Evolutionary conservation across 2,329 filamentous ascomycete species (phyloP), one percentile per base, ranked within the genome.

Genomic region (Aspergillus sp.): DNA sequence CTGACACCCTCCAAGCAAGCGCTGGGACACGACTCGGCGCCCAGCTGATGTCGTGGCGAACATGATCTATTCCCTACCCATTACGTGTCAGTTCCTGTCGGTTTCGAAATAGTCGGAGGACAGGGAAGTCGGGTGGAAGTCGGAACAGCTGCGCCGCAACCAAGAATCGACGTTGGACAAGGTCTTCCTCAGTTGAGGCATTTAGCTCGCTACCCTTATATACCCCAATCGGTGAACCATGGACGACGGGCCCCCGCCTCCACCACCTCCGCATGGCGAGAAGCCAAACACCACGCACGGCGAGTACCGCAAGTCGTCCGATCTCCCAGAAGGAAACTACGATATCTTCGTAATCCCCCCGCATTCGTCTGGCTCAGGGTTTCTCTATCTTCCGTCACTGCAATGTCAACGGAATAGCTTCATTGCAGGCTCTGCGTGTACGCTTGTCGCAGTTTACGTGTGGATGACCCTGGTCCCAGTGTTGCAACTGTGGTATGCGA

Each of bases 261-360:
- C 92, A 63, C 91, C 91, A 65, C 92, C 92, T 71, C 91, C 91
- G 62, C 92, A 96, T 78, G 91, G 92, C 75, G 83, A 86, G 70
- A 88, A 86, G 65, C 89, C 91, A 50, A 88, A 88, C 73, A 85
- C 84, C 19, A 82, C 85, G 51, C 82, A 85, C 39, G 79, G 80
- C 24, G 72, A 73, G 60, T 77, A 77, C 57, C 73, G 74, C 56
- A 77, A 73, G 60, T 67, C 73, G 6, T 75, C 75, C 51, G 89
- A 89, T 56, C 80, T 97, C 48, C 93, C 93, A 3, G 83, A 89
- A 1, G 93, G 93, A 55, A 96, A 95, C 72, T 98, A 96, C 76
- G 93, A 98, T 79, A 96, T 98, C 71, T 97, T 97, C 79, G 89
- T 97, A 73, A 93, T 98, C 69, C 93, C 93, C 7, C 91, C 93